These are phyloP conservation scores for Trypethelium eluteriae DNA, from an alignment of 495 filamentous ascomycete species.

Conservation along the genomic window DNA sequence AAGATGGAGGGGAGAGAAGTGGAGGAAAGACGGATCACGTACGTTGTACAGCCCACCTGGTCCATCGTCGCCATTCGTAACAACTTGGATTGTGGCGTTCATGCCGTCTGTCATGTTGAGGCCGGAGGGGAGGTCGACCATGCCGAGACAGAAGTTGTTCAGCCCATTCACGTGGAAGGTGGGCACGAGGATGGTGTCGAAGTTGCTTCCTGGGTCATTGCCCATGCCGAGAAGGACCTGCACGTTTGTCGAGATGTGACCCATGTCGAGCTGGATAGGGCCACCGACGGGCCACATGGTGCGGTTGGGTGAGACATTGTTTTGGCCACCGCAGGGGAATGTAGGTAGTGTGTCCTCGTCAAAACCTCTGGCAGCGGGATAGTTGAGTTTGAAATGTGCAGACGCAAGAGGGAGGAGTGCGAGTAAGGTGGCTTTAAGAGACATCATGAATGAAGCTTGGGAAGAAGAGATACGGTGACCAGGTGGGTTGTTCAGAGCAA, in stretches of 20 bases:
- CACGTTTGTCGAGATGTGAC: conserved; percentile 48
- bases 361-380: conserved; percentile 49
- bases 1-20: not conserved
- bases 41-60: conserved; percentile 30
- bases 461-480: not conserved
- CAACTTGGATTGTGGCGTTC: conserved; percentile 59
- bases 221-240: conserved; percentile 52
- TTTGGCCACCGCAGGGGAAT: conserved; percentile 52
- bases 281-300: conserved; percentile 46
- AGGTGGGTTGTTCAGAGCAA: no score
- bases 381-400: conserved; percentile 56
- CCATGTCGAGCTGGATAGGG: conserved; percentile 47
- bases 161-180: conserved; percentile 46
- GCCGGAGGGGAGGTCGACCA: conserved; percentile 33
- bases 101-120: conserved; percentile 43
- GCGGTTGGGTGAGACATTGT: conserved; percentile 43
- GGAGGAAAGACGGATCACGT: not conserved
- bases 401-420: conserved; percentile 35
- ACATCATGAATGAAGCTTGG: not conserved
- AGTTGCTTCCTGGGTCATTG: conserved; percentile 44
- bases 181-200: conserved; percentile 47
- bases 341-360: conserved; percentile 42
- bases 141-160: conserved; percentile 50
- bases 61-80: conserved; percentile 37
- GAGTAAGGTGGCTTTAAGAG: conserved; percentile 11